Base-by-base conservation (phyloP, 2,329 filamentous ascomycete genomes). In the Chaetomiaceae sp. region DNA sequence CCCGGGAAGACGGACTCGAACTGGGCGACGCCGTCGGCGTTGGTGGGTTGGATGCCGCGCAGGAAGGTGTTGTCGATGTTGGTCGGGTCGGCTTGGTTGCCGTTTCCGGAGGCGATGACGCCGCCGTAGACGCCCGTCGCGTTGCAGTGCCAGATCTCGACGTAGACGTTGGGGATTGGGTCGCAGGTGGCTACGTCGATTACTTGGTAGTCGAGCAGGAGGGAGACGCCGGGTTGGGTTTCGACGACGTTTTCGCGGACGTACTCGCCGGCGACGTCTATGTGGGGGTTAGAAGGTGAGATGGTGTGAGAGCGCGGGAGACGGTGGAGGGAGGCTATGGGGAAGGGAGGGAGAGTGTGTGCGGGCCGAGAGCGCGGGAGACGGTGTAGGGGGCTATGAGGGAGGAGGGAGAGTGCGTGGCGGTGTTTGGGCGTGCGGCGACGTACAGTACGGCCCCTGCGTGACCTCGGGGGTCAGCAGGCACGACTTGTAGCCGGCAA, bases 401-500 rank as follows among this genome's bases (percentile, higher is more conserved):
- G n/a, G n/a, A n/a, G n/a, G n/a, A n/a, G n/a, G n/a, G n/a, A n/a
- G n/a, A n/a, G n/a, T n/a, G n/a, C n/a, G n/a, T n/a, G n/a, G n/a
- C n/a, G n/a, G n/a, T n/a, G n/a, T n/a, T n/a, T n/a, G n/a, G n/a
- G n/a, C n/a, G n/a, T n/a, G 19, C 7, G 12, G 27, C 8, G 4
- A 54, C 65, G 55, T 58, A 67, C 68, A 81, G 66, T 79, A 81
- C 17, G 77, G 77, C 0, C 77, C 77, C 60, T 78, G 68, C 3
- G 72, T 78, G 17, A 73, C 71, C 60, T 79, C 76, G 0, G 76
- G 75, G n/a, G 68, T 73, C 23, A 80, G 65, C 21, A 78, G 65
- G 55, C 76, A 79, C 16, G 72, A 71, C 38, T 64, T 67, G 59
- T 73, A 70, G 49, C 64, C 65, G 2, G 67, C 63, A 50, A 76